Percentiles rank a stretch among this genome's conserved stretches.
These are phyloP conservation scores for Phytophthora hibernalis DNA, from an alignment of 352 stramenopile genomes.

Conservation along the genomic window DNA sequence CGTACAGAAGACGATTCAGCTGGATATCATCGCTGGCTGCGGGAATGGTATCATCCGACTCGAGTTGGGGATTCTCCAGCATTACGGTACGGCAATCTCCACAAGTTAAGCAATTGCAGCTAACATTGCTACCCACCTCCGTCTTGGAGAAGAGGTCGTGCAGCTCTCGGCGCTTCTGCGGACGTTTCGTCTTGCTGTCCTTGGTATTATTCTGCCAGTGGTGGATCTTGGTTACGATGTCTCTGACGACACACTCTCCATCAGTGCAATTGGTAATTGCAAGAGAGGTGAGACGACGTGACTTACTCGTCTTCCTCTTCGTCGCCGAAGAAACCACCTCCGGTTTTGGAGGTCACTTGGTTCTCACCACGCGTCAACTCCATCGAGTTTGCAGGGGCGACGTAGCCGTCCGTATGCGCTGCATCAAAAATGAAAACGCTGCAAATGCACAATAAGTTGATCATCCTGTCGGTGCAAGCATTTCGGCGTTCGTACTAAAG, in stretches of 20 bases:
- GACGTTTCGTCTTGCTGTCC: slow-evolving; percentile 15
- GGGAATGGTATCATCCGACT: slow-evolving; percentile 3
- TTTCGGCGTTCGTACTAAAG: slow-evolving; percentile 16
- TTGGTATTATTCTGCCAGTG: slow-evolving; percentile 19
- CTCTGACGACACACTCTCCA: slow-evolving; percentile 13
- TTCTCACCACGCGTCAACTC: slow-evolving; percentile 8
- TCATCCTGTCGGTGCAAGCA: neutral
- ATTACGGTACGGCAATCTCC: neutral
- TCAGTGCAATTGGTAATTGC: neutral
- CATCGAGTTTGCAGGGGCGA: slow-evolving; percentile 5
- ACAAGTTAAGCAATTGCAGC: neutral
- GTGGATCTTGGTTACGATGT: slow-evolving; percentile 33
- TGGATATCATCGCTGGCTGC: slow-evolving; percentile 31
- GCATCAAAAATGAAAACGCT: slow-evolving; percentile 55
- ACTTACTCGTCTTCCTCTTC: slow-evolving; percentile 41
- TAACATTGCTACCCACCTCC: neutral
- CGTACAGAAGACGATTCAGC: slow-evolving; percentile 51
- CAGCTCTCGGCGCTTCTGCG: slow-evolving; percentile 6
- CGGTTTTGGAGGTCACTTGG: neutral
- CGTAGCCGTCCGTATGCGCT: slow-evolving; percentile 41
- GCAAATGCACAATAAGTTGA: neutral
- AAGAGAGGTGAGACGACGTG: neutral
- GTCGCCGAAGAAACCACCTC: slow-evolving; percentile 33
- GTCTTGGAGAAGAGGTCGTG: slow-evolving; percentile 12
- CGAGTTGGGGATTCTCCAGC: neutral